Conservation (phyloP, 2,329 filamentous ascomycete species). For the Chalaropsis thielavioides region DNA sequence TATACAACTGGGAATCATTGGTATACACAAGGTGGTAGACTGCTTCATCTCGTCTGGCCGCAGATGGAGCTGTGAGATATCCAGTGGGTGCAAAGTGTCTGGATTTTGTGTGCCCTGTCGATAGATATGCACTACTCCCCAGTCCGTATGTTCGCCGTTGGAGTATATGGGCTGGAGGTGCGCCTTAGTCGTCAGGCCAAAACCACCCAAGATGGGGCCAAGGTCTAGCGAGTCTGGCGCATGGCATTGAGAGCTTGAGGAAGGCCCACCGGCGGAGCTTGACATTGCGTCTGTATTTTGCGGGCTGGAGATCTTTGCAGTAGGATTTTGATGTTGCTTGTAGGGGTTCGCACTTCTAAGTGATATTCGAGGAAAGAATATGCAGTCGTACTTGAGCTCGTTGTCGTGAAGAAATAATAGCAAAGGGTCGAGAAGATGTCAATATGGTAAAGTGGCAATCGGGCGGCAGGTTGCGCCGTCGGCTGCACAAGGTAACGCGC, state of each 20-base stretch:
- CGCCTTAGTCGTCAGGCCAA: conserved; percentile 69
- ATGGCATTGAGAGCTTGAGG: conserved; percentile 24
- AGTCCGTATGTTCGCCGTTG: conserved; percentile 64
- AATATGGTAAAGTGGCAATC: too few relatives aligned
- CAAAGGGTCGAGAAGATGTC: too few relatives aligned
- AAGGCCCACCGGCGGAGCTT: conserved; percentile 22
- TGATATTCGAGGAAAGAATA: too few relatives aligned
- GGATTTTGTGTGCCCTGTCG: conserved; percentile 65
- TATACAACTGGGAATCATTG: conserved; percentile 89
- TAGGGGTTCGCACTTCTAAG: background rate
- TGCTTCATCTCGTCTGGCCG: conserved; percentile 46
- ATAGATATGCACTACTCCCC: conserved; percentile 90
- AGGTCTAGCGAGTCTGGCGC: conserved; percentile 36
- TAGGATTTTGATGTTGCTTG: background rate
- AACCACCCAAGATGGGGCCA: conserved; percentile 40
- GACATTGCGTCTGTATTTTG: background rate
- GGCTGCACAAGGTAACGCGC: too few relatives aligned
- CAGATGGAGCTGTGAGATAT: conserved; percentile 1
- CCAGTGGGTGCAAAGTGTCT: conserved; percentile 19
- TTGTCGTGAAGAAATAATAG: too few relatives aligned
- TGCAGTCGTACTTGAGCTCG: too few relatives aligned
- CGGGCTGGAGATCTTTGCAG: background rate
- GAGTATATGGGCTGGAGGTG: conserved; percentile 57
- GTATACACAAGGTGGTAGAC: conserved; percentile 69
- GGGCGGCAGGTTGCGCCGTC: too few relatives aligned